Evolutionary conservation across 2,329 filamentous ascomycete species (phyloP), one percentile per base, ranked within the genome.

Genomic region (Fusarium brevicatenulatum): DNA sequence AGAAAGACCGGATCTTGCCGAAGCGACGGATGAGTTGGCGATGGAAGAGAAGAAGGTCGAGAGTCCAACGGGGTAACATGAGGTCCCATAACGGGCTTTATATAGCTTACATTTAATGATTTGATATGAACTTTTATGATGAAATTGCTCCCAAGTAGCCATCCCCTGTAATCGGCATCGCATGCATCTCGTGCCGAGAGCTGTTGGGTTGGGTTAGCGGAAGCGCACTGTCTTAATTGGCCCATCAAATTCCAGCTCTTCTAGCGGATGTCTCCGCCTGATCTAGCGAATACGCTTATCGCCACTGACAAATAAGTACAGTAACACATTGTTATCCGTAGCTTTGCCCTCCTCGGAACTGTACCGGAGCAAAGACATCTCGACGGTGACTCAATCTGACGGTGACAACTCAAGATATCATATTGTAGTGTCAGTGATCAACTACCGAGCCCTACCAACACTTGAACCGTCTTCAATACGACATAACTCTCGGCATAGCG

Each of bases 1-100:
- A 13, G 70, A 72, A 21, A 50, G 66, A 13, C 47, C 40, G 9
- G 70, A 63, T 1, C 37, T 63, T 21, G 23, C n/a, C 2, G 71
- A 72, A 39, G 43, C 30, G 1, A 67, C 66, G 3, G 66, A 72
- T 15, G 70, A 71, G n/a, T 47, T 73, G 11, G 70, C 70, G 2
- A 66, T 43, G 34, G 66, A 72, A 12, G 70, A 72, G 7, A 72
- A 73, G 16, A 70, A 67, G 40, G 28, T 71, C 2, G 53, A 55
- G 15, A 42, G 52, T 21, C 23, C 19, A 1, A 72, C 39, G 13
- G 12, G 30, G 25, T 59, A 16, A 64, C 5, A 0, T 7, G 3
- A 1, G 2, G 9, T 34, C 18, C 7, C 9, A 32, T 2, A 23
- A 9, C 8, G 10, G 5, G 4, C 4, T 5, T 28, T 21, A 7